A percentile compares a stretch with the other conserved stretches of the same genome.
These are phyloP conservation scores for Peronospora farinosa DNA, from an alignment of 352 stramenopile genomes.

Conservation along the genomic window DNA sequence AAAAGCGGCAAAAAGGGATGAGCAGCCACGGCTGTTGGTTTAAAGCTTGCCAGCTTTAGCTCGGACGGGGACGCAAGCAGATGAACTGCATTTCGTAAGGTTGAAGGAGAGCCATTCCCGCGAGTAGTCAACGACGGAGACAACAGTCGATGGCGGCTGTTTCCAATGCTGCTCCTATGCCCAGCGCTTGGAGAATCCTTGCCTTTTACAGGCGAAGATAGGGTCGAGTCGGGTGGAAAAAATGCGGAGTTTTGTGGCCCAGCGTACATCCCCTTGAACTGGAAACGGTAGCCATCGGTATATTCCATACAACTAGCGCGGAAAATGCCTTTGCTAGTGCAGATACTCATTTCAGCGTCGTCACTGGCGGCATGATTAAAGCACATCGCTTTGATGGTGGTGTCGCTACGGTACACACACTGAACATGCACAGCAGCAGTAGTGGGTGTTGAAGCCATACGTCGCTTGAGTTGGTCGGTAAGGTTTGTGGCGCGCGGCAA, in stretches of 20 bases:
- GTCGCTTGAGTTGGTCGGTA: conserved; percentile 54
- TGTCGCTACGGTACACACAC: conserved; percentile 75
- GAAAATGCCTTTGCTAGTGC: conserved; percentile 69
- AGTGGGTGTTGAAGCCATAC: conserved; percentile 33
- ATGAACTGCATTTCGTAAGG: conserved; percentile 27
- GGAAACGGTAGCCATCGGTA: conserved; percentile 61
- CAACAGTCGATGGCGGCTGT: conserved; percentile 5
- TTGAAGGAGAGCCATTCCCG: conserved; percentile 20
- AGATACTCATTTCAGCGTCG: conserved; percentile 61
- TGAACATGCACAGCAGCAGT: conserved; percentile 37
- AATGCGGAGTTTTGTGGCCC: conserved; percentile 36
- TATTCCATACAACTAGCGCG: conserved; percentile 59
- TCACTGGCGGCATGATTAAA: conserved; percentile 61
- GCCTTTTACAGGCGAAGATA: conserved; percentile 24
- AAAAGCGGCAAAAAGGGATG: conserved; percentile 79
- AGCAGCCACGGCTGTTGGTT: conserved; percentile 62
- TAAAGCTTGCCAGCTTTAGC: conserved; percentile 58
- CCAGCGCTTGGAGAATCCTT: conserved; percentile 11
- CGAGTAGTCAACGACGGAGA: conserved; percentile 27
- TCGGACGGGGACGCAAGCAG: conserved; percentile 30
- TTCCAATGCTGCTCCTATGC: conserved; percentile 17
- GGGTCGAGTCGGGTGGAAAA: conserved; percentile 25
- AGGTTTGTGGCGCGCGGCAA: conserved; percentile 42
- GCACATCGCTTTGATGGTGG: conserved; percentile 78
- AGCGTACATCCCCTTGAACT: conserved; percentile 78